Evolutionary conservation across 805 yeast genomes (phyloP), one percentile per base, ranked within the genome.

Genomic region (Candida silvicultrix): DNA sequence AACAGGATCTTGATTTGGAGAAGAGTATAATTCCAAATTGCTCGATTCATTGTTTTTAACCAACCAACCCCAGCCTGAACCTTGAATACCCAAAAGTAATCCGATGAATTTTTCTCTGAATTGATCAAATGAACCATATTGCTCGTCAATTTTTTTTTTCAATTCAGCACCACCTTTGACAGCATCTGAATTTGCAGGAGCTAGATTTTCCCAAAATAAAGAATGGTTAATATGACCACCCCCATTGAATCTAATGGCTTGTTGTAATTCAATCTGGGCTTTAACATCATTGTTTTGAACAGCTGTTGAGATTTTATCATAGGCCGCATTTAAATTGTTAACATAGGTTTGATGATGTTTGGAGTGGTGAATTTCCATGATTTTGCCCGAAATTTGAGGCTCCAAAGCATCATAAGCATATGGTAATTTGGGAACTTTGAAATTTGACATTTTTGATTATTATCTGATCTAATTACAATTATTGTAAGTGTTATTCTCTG

Each of bases 51-150:
- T 68, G 56, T 73, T 71, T 58, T 71, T 70, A 38, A 71, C 78
- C 44, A 74, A 61, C 56, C 71, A 74, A 21, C 77, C 78, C 79
- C 79, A 74, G 18, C 79, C 79, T 2, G 77, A 72, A 37, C 78
- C 79, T 62, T 74, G 79, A 47, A 74, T 70, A 16, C 74, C 72
- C 20, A 75, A 72, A 53, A 73, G 65, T 57, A 71, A 69, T 41
- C 65, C 54, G 49, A 69, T 70, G 55, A 74, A 69, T 45, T 68
- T 46, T 3, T 64, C 54, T 55, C 68, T 68, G 62, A 73, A 71
- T 45, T 63, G 60, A 31, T 68, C 75, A 46, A 73, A 62, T 9
- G 74, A 69, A 16, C 79, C 79, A 49, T 61, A 74, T 55, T 74
- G 78, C 40, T 55, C 60, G 20, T 46, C 54, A 40, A 74, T 69